A percentile compares a stretch with the other conserved stretches of the same genome.
Evolutionary conservation across 2,329 filamentous ascomycete species (phyloP).

Genomic region (Sporothrix inflata): DNA sequence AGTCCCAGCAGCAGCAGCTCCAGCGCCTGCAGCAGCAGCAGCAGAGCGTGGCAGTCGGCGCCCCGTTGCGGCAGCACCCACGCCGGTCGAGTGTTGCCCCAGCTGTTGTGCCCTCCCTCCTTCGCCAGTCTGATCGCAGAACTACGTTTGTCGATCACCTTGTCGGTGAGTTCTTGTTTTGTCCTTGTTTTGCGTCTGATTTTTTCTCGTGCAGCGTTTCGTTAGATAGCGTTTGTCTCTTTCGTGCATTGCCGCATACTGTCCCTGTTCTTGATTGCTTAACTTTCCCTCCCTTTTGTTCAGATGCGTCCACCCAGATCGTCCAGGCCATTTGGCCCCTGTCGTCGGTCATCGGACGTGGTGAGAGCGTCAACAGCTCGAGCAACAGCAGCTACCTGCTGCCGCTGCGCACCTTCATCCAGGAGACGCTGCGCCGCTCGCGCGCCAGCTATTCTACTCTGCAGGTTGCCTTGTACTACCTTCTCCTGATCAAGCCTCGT

Average conservation of each 20-base stretch:
- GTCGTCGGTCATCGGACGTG: slow-evolving; percentile 77
- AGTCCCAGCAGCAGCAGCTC: slow-evolving; percentile 24
- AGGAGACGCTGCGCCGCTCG: slow-evolving; percentile 92
- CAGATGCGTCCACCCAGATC: slow-evolving; percentile 96
- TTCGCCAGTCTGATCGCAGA: slow-evolving; percentile 89
- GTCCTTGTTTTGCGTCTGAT: background rate
- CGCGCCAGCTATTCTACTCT: slow-evolving; percentile 96
- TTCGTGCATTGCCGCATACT: background rate
- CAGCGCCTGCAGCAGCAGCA: slow-evolving; percentile 26
- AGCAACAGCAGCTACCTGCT: slow-evolving; percentile 58
- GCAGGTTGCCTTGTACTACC: slow-evolving; percentile 94
- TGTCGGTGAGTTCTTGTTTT: slow-evolving; percentile 73
- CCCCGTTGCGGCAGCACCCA: slow-evolving; percentile 67
- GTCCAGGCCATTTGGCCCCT: slow-evolving; percentile 97
- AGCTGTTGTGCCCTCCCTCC: slow-evolving; percentile 71
- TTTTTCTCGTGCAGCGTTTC: background rate
- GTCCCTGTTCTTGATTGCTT: slow-evolving; percentile 20
- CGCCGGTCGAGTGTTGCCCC: slow-evolving; percentile 59
- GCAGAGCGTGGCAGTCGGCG: slow-evolving; percentile 24
- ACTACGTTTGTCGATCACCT: slow-evolving; percentile 94
- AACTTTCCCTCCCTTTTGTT: slow-evolving; percentile 39
- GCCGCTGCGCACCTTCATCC: slow-evolving; percentile 92
- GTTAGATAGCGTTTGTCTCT: slow-evolving; percentile 1
- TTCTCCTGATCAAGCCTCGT: slow-evolving; percentile 90
- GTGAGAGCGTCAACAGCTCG: slow-evolving; percentile 51